These are phyloP conservation scores for Camelina neglecta DNA, from an alignment of 345 rosid species.

Conservation along the genomic window DNA sequence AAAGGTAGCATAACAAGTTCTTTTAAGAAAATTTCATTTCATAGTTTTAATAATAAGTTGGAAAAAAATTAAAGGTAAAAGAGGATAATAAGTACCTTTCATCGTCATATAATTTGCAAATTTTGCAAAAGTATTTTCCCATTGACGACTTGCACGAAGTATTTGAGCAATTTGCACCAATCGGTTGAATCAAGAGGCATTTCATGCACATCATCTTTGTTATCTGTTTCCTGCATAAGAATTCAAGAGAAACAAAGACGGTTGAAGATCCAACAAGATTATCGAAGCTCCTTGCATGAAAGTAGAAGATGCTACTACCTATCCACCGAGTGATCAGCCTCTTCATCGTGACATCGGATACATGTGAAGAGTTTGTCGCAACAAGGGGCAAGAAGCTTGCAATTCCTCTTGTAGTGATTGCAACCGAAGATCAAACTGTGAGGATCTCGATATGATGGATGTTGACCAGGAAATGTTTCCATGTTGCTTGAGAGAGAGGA, in stretches of 20 bases:
- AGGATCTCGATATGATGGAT: conserved; percentile 72
- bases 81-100: conserved; percentile 55
- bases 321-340: conserved; percentile 79
- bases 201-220: conserved; percentile 90
- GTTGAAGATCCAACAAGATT: conserved; percentile 8
- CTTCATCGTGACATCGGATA: conserved; percentile 84
- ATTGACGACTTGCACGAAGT: conserved; percentile 64
- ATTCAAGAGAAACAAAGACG: conserved; percentile 4
- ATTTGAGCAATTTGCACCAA: conserved; percentile 64
- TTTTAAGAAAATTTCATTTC: not conserved
- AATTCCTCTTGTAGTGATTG: conserved; percentile 81
- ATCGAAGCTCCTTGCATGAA: not conserved
- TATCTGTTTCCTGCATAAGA: conserved; percentile 62
- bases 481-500: conserved; percentile 48
- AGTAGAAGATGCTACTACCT: conserved; percentile 52
- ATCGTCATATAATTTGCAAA: conserved; percentile 81
- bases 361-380: conserved; percentile 74
- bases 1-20: not conserved
- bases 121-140: conserved; percentile 82
- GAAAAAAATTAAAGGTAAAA: not conserved
- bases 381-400: conserved; percentile 79
- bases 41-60: not conserved
- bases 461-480: conserved; percentile 54
- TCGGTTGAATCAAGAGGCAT: conserved; percentile 71
- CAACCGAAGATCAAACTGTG: conserved; percentile 67